Base-by-base conservation (phyloP, 192 early-diverging fungal species). In the Backusella circina region DNA sequence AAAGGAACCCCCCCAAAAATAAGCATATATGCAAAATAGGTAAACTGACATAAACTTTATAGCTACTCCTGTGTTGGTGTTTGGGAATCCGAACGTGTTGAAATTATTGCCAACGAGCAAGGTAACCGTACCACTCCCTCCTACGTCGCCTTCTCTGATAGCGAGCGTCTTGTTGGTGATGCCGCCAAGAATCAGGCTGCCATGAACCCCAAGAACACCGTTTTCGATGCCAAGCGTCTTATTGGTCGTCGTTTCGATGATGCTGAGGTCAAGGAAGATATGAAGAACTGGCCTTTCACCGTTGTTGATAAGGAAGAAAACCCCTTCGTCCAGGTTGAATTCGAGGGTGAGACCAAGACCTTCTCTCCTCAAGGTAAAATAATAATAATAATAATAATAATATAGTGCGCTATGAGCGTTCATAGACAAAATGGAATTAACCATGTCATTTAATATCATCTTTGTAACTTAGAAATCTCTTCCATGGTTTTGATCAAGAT, bases 91-190 rank as follows among this genome's bases (percentile, higher is more conserved):
- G 96, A 93, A 72, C 90, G 91, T 73, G 97, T 99, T 70, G 98
- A 99, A 85, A 98, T 99, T 84, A 96, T 94, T 84, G 90, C 92
- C 80, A 95, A 94, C 88, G 92, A 94, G 84, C 92, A 94, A 85
- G 94, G 93, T 90, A 92, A 93, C 88, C 93, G 92, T 73, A 94
- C 93, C 72, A 94, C 93, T 64, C 93, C 93, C 74, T 95, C 94
- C 72, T 93, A 94, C 68, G 93, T 95, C 57, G 93, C 93, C 69
- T 94, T 94, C 86, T 84, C 90, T 61, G 93, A 90, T 74, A 83
- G 65, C 74, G 93, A 94, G 85, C 92, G 92, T 81, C 88, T 93
- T 75, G 87, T 95, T 67, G 94, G 94, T 84, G 93, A 95, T 79
- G 92, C 94, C 54, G 94, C 94, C 84, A 95, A 95, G 91, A 95